Evolutionary conservation across 2,329 filamentous ascomycete genomes (phyloP).

Genomic region (Fusarium sororula): DNA sequence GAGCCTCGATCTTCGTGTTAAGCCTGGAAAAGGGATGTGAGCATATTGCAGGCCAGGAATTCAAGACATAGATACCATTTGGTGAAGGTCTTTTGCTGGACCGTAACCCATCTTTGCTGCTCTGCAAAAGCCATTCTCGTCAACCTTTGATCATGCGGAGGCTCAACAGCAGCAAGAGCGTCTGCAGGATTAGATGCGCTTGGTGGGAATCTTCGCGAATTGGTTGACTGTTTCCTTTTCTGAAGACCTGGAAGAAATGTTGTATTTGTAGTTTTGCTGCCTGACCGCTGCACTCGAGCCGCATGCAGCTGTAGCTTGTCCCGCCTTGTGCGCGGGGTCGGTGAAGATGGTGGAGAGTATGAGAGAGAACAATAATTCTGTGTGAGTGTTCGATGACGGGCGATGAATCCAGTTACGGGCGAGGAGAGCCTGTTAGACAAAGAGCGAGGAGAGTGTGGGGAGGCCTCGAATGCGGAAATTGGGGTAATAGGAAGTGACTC

Average conservation of each 20-base stretch:
- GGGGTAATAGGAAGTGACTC: slow-evolving; percentile 32
- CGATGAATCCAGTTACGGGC: slow-evolving; percentile 23
- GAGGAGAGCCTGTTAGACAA: slow-evolving; percentile 20
- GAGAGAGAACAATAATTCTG: slow-evolving; percentile 29
- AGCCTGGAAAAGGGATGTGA: slow-evolving; percentile 67
- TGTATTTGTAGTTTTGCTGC: slow-evolving; percentile 45
- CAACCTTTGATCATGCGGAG: slow-evolving; percentile 59
- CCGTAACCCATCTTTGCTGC: slow-evolving; percentile 75
- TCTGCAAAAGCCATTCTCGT: slow-evolving; percentile 71
- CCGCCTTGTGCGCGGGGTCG: slow-evolving; percentile 52
- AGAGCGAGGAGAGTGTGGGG: slow-evolving; percentile 17
- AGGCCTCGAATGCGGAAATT: slow-evolving; percentile 28
- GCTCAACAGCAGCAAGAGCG: slow-evolving; percentile 57
- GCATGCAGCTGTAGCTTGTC: slow-evolving; percentile 62
- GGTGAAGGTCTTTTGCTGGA: slow-evolving; percentile 99
- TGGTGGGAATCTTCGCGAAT: slow-evolving; percentile 42
- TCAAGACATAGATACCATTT: slow-evolving; percentile 72
- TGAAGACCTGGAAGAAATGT: slow-evolving; percentile 37
- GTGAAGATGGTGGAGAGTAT: slow-evolving; percentile 40
- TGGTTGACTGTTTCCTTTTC: slow-evolving; percentile 36
- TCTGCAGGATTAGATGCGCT: slow-evolving; percentile 51
- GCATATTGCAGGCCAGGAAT: background rate
- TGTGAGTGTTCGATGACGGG: slow-evolving; percentile 34
- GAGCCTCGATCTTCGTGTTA: slow-evolving; percentile 89
- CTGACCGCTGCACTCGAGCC: slow-evolving; percentile 57